Percentiles rank a stretch among this genome's conserved stretches.
These are phyloP conservation scores for Saturnispora saitoi DNA, from an alignment of 805 yeast species.

Conservation along the genomic window DNA sequence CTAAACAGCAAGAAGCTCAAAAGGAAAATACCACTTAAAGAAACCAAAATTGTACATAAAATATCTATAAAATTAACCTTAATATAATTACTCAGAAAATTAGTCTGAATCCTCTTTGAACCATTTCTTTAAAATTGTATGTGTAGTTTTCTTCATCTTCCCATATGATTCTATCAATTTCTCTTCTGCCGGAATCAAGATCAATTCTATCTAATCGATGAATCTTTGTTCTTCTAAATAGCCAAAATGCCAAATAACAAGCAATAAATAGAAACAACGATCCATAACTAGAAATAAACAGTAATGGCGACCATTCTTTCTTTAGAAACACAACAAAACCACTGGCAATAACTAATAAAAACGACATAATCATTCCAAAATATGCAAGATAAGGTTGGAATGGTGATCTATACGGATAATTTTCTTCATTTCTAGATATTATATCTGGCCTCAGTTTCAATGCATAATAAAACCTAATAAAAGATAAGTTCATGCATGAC, in stretches of 20 bases:
- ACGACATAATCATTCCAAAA: constrained; percentile 38
- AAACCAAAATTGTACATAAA: background rate
- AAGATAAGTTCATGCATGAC: constrained; percentile 57
- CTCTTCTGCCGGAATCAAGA: constrained; percentile 77
- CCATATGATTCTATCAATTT: constrained; percentile 75
- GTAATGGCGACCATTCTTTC: constrained; percentile 40
- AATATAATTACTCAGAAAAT: background rate
- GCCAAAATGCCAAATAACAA: constrained; percentile 42
- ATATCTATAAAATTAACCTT: constrained; percentile 8
- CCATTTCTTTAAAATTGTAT: constrained; percentile 27
- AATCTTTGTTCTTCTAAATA: constrained; percentile 52
- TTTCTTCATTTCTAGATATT: constrained; percentile 42
- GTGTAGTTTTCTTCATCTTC: constrained; percentile 49
- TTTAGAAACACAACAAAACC: constrained; percentile 45
- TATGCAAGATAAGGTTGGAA: constrained; percentile 48
- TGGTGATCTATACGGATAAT: constrained; percentile 48
- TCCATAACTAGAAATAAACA: constrained; percentile 48
- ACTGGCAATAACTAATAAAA: constrained; percentile 35
- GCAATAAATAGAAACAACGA: constrained; percentile 36
- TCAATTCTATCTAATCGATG: constrained; percentile 68
- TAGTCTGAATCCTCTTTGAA: constrained; percentile 19
- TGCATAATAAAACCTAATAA: constrained; percentile 46
- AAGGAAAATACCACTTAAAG: background rate
- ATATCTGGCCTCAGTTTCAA: constrained; percentile 48
- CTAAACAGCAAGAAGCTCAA: constrained; percentile 17